These are phyloP conservation scores for Astrothelium macrocarpum DNA, from an alignment of 495 filamentous ascomycete genomes.

Conservation along the genomic window DNA sequence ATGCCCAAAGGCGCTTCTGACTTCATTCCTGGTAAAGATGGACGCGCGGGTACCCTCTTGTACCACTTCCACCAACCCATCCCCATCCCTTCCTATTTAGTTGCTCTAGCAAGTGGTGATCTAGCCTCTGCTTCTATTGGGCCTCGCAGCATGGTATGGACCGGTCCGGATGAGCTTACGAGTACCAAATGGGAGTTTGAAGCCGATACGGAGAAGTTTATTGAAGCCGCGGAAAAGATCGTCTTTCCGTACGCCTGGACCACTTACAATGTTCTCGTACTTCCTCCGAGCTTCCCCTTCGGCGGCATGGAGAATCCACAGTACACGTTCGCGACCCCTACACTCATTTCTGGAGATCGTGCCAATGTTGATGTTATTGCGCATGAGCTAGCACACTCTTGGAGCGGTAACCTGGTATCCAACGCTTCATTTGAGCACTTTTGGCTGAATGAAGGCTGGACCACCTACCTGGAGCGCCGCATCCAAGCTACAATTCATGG, in stretches of 20 bases:
- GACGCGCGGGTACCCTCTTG: conserved; percentile 43
- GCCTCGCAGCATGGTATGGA: conserved; percentile 71
- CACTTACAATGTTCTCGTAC: conserved; percentile 83
- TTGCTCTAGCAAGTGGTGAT: conserved; percentile 83
- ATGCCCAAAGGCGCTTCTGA: conserved; percentile 50
- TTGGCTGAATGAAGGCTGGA: conserved; percentile 97
- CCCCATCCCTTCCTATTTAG: conserved; percentile 89
- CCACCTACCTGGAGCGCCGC: conserved; percentile 81
- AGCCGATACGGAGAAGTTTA: conserved; percentile 78
- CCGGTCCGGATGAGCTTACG: conserved; percentile 74
- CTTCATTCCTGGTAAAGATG: conserved; percentile 37
- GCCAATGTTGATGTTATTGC: conserved; percentile 96
- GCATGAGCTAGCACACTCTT: conserved; percentile 83
- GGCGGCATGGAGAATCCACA: conserved; percentile 84
- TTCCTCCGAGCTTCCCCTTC: conserved; percentile 86
- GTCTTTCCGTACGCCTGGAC: conserved; percentile 87
- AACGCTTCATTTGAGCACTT: conserved; percentile 94
- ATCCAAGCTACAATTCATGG: conserved; percentile 61
- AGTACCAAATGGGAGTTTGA: conserved; percentile 86
- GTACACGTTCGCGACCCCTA: conserved; percentile 88
- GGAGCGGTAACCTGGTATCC: conserved; percentile 89
- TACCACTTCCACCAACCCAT: conserved; percentile 83
- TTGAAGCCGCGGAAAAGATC: conserved; percentile 77
- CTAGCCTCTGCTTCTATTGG: conserved; percentile 76
- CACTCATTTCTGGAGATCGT: conserved; percentile 81